Evolutionary conservation across 345 rosid genomes (phyloP), one percentile per base, ranked within the genome.

Genomic region (Eucalyptus virginea): DNA sequence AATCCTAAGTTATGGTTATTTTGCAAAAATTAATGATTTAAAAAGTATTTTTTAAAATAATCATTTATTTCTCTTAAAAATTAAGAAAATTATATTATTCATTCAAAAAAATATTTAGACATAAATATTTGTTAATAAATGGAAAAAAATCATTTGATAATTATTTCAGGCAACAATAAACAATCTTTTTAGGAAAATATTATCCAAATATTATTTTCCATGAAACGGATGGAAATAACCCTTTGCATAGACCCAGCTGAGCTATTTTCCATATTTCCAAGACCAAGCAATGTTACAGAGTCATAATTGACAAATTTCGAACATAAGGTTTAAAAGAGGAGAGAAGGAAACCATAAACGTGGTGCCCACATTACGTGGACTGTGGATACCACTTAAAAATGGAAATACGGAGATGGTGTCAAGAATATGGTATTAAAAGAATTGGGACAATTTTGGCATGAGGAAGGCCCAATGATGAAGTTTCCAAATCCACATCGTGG

Each of bases 201-300:
- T 58, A 24, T 58, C 65, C 7, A 58, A 24, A 58, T 21, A 26
- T 26, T 12, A 58, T 58, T 58, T 58, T 60, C 0, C 14, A 28
- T 1, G 1, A 58, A 58, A 26, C 0, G 2, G 13, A 58, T 21
- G n/a, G 1, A 37, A 0, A 34, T 2, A 3, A 72, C 4, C 26
- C 26, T 34, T 72, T 37, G 81, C 81, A 19, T 37, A 72, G 11
- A 18, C 44, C 23, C 0, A 16, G 81, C 26, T 9, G 26, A 72
- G 81, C 81, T 69, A 69, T 18, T 69, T 34, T 69, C 44, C 81
- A 69, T 69, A 17, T 34, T 34, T 32, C 13, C 72, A 9, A 19
- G 44, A 69, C 42, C 11, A 18, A 34, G 44, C 37, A 19, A 69
- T 18, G 42, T 19, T 19, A 72, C 26, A 3, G 14, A 5, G 34